Evolutionary conservation across 2,329 filamentous ascomycete genomes (phyloP).

Genomic region (Nannizziopsis barbatae): DNA sequence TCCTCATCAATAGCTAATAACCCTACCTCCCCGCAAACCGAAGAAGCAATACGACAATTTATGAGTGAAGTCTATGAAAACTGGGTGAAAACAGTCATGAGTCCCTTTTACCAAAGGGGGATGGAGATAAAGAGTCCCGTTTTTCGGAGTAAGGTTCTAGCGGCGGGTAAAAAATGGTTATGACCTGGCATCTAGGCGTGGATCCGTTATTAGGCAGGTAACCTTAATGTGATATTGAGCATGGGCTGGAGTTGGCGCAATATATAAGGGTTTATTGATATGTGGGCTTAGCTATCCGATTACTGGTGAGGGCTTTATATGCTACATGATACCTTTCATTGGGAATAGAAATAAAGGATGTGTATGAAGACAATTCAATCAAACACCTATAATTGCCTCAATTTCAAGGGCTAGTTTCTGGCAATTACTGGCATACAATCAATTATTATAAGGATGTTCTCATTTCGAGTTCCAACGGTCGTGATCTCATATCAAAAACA

Average conservation of each 20-base stretch:
- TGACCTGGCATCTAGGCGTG: conserved; percentile 33
- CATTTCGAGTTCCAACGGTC: neutral
- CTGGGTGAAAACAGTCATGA: conserved; percentile 96
- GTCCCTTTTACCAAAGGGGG: conserved; percentile 80
- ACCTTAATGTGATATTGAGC: neutral
- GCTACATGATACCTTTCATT: no score
- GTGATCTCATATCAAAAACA: conserved; percentile 2
- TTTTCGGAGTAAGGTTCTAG: conserved; percentile 69
- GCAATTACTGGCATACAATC: no score
- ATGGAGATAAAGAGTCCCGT: conserved; percentile 77
- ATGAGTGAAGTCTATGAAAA: conserved; percentile 92
- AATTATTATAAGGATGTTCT: neutral
- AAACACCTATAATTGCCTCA: no score
- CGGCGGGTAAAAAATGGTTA: conserved; percentile 85
- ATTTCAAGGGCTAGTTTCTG: no score
- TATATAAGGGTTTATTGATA: no score
- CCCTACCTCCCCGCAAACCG: conserved; percentile 76
- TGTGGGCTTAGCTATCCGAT: no score
- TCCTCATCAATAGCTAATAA: conserved; percentile 69
- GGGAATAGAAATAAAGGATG: no score
- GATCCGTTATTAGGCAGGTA: neutral
- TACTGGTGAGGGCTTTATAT: no score
- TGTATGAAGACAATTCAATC: no score
- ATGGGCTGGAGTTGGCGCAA: no score
- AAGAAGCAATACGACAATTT: conserved; percentile 91